Conservation (phyloP, 2,329 filamentous ascomycete species). For the Trichoderma afroharzianum region DNA sequence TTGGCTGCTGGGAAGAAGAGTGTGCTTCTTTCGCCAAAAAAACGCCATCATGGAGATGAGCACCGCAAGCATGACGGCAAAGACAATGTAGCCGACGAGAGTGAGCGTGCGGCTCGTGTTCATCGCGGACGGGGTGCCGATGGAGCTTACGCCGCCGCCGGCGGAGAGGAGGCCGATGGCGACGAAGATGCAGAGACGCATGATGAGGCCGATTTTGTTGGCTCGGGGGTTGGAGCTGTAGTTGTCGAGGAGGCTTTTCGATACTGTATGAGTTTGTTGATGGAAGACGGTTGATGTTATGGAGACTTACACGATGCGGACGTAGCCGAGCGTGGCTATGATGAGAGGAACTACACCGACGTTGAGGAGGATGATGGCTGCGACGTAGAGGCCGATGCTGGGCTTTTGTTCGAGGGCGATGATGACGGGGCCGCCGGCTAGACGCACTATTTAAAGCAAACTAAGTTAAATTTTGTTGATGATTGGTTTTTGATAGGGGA, state of each 20-base stretch:
- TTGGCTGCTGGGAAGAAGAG: slow-evolving; percentile 20
- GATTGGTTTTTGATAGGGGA: not conserved
- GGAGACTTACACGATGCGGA: slow-evolving; percentile 26
- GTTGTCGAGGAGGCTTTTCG: slow-evolving; percentile 23
- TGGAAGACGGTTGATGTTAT: not conserved
- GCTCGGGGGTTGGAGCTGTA: slow-evolving; percentile 23
- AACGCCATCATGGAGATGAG: slow-evolving; percentile 21
- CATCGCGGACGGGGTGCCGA: not conserved
- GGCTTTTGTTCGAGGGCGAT: slow-evolving; percentile 24
- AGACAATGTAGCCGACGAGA: slow-evolving; percentile 25
- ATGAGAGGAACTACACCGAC: slow-evolving; percentile 29
- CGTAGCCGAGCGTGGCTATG: slow-evolving; percentile 26
- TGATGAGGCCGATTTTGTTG: slow-evolving; percentile 16
- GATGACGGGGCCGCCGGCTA: slow-evolving; percentile 28
- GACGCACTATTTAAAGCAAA: slow-evolving; percentile 23
- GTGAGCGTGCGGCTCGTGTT: slow-evolving; percentile 20
- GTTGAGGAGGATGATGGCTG: slow-evolving; percentile 28
- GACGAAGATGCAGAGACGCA: slow-evolving; percentile 20
- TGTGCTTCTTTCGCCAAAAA: slow-evolving; percentile 18
- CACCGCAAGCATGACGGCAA: slow-evolving; percentile 20
- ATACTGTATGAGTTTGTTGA: not conserved
- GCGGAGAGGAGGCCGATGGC: slow-evolving; percentile 22
- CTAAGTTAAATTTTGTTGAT: not conserved
- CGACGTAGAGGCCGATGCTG: slow-evolving; percentile 25
- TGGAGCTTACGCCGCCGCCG: slow-evolving; percentile 23